Evolutionary conservation across 176 grass and related monocot genomes (phyloP), one percentile per base, ranked within the genome.

Genomic region (Poa annua): DNA sequence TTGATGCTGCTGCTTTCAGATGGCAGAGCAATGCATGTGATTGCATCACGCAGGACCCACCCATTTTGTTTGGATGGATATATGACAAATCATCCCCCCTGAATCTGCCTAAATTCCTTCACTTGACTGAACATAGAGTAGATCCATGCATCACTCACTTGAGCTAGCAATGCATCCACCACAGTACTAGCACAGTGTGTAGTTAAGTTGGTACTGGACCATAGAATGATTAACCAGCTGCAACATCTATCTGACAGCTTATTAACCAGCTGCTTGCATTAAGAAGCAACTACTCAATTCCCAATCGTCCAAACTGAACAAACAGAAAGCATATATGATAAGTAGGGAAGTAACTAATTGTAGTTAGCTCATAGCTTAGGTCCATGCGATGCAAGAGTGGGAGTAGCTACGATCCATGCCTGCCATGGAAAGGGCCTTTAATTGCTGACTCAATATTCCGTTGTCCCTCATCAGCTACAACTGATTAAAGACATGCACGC

Each of bases 371-470:
- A 73, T 66, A 21, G 70, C 21, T 47, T 44, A 70, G 20, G 38
- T 14, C 38, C 38, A 45, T 44, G 12, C 6, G 48, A 45, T 44
- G 12, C 6, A 71, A 73, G 13, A 26, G 42, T 48, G 13, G 41
- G 41, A 16, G 42, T 47, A 74, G 71, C 24, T 32, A 73, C 22
- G 45, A 50, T 73, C 70, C 70, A 50, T 73, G 13, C 39, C 25
- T 71, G 20, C 2, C 14, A 50, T 73, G 13, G 3, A 50, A 73
- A 73, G 70, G 13, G 7, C 4, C 69, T 48, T 72, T 32, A 25
- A 47, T 73, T 73, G 45, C 15, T 73, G 70, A 73, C 70, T 73
- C 70, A 50, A 50, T 73, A 73, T 50, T 73, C 45, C 70, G 16
- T 29, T 73, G 44, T 50, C 44, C 44, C n/a, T 72, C 42, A 25